Conservation (phyloP, 176 grass and related monocot genomes). For the Cocos nucifera region DNA sequence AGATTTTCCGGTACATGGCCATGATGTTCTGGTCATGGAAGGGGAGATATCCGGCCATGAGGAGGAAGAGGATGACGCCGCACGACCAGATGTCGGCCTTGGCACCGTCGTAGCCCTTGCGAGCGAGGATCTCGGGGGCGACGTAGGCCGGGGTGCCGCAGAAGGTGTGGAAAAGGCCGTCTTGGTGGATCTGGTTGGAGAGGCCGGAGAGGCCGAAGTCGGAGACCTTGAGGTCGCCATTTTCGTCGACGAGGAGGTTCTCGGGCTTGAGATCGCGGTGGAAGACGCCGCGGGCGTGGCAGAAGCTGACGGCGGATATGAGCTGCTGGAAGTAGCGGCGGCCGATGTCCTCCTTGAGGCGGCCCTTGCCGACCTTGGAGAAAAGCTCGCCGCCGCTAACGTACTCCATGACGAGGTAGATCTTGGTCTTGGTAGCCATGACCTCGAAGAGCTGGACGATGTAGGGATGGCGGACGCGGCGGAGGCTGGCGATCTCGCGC, state of each 20-base stretch:
- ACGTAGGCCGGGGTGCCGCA: slow-evolving; percentile 11
- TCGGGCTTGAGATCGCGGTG: slow-evolving; percentile 98
- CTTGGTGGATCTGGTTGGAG: slow-evolving; percentile 54
- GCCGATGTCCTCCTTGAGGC: slow-evolving; percentile 82
- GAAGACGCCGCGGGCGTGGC: slow-evolving; percentile 85
- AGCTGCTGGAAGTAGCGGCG: slow-evolving; percentile 92
- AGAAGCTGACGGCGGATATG: slow-evolving; percentile 80
- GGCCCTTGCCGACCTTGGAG: slow-evolving; percentile 75
- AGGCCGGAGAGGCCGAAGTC: slow-evolving; percentile 90
- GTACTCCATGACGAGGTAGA: slow-evolving; percentile 99
- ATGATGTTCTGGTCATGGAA: slow-evolving; percentile 10
- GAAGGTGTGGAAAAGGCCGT: slow-evolving; percentile 11
- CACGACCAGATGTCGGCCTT: slow-evolving; percentile 18
- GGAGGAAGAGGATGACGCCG: slow-evolving; percentile 10
- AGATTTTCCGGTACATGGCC: slow-evolving; percentile 13
- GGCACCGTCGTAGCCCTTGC: slow-evolving; percentile 15
- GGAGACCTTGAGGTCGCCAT: slow-evolving; percentile 93
- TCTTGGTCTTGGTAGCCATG: slow-evolving; percentile 98
- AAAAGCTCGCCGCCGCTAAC: slow-evolving; percentile 93
- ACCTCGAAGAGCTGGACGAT: slow-evolving; percentile 40
- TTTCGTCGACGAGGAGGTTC: slow-evolving; percentile 84
- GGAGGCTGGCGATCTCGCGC: slow-evolving; percentile 89
- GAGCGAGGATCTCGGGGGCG: neutral
- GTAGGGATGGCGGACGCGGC: slow-evolving; percentile 57
- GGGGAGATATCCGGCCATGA: slow-evolving; percentile 11